phyloP scores from a whole-genome alignment of 257 asterid genomes.

The Plantago major region DNA sequence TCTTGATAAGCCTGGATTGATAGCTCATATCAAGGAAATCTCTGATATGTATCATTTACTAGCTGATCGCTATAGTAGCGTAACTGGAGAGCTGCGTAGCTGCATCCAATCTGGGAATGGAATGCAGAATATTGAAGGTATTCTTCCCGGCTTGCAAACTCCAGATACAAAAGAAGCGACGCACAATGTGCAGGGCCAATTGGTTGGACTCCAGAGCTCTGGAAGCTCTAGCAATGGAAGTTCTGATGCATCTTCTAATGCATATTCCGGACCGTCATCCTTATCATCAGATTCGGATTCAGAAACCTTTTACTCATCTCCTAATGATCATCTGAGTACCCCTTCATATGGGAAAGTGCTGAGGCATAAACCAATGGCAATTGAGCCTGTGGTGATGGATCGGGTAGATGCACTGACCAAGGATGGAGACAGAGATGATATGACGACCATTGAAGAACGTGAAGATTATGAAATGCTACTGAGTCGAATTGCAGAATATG shows the following conservation, averaged over 20 bases:
- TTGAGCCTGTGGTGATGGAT: constrained; percentile 13
- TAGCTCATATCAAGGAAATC: constrained; percentile 46
- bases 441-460: constrained; percentile 13
- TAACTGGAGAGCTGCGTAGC: constrained; percentile 23
- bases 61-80: constrained; percentile 37
- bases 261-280: constrained; percentile 43
- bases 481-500: constrained; percentile 33
- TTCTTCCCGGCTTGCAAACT: constrained; percentile 26
- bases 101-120: constrained; percentile 10
- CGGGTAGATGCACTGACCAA: constrained; percentile 9
- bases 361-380: constrained; percentile 23
- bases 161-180: constrained; percentile 39
- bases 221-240: constrained; percentile 53
- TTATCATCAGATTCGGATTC: constrained; percentile 73
- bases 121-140: constrained; percentile 21
- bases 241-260: constrained; percentile 44
- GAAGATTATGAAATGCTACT: constrained; percentile 20
- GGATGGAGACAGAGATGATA: constrained; percentile 17
- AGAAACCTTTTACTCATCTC: constrained; percentile 43
- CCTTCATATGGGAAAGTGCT: constrained; percentile 20
- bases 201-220: constrained; percentile 31
- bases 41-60: constrained; percentile 46
- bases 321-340: constrained; percentile 20
- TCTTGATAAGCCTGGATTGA: constrained; percentile 32
- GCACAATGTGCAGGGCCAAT: constrained; percentile 31